Evolutionary conservation across 371 early-diverging fungal genomes (phyloP).

Genomic region (Thermomucor indicae-seudaticae): DNA sequence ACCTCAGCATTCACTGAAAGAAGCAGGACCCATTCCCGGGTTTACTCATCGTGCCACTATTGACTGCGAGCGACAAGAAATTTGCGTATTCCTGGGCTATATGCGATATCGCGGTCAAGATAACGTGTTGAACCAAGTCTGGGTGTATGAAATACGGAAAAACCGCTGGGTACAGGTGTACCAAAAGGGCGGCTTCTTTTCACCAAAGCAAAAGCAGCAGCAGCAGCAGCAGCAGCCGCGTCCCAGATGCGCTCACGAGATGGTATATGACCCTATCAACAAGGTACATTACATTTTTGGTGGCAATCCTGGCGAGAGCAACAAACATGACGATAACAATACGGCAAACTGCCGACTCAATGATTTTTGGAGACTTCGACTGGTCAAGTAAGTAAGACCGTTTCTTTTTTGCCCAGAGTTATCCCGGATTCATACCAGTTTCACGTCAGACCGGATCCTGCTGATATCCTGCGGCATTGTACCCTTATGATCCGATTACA

Average conservation of each 20-base stretch:
- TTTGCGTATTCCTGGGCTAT: conserved; percentile 78
- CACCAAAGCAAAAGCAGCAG: conserved; percentile 35
- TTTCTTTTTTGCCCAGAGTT: background rate
- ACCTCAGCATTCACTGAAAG: conserved; percentile 63
- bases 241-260: conserved; percentile 86
- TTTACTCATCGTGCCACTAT: conserved; percentile 87
- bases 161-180: conserved; percentile 76
- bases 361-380: conserved; percentile 82
- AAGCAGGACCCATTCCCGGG: conserved; percentile 72
- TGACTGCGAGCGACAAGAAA: conserved; percentile 69
- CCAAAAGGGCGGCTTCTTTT: conserved; percentile 68
- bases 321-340: background rate
- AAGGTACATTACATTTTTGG: conserved; percentile 80
- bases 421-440: background rate
- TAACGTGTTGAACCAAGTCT: conserved; percentile 67
- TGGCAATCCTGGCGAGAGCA: conserved; percentile 78
- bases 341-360: conserved; percentile 59
- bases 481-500: conserved; percentile 65
- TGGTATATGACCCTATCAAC: conserved; percentile 67
- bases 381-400: conserved; percentile 50
- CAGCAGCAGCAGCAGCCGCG: conserved; percentile 58
- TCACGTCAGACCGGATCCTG: conserved; percentile 51
- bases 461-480: conserved; percentile 56
- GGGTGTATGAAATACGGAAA: conserved; percentile 65
- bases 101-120: conserved; percentile 19